These are phyloP conservation scores for Pyrus betulifolia DNA, from an alignment of 306 rosid genomes.

Conservation along the genomic window DNA sequence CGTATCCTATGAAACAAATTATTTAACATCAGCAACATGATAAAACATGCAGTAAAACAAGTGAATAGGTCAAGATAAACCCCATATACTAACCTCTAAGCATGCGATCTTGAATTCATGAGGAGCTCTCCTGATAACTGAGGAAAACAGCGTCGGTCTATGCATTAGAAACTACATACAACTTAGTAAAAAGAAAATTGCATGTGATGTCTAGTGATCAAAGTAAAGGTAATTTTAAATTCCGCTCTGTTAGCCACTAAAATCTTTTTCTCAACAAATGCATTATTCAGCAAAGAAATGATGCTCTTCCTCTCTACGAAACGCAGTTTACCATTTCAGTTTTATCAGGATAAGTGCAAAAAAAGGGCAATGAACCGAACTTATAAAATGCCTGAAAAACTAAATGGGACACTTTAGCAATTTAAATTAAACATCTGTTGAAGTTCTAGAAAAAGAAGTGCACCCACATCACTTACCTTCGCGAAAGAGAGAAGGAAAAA, in stretches of 20 bases:
- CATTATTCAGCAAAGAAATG: background rate
- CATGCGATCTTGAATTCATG: conserved; percentile 96
- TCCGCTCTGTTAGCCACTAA: background rate
- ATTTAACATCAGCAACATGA: background rate
- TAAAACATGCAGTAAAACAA: background rate
- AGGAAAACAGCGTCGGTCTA: conserved; percentile 19
- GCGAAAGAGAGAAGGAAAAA: conserved; percentile 88
- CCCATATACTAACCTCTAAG: conserved; percentile 49
- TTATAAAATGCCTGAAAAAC: background rate
- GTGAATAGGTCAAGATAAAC: background rate
- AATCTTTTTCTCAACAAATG: background rate
- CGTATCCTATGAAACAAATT: background rate
- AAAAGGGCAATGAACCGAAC: background rate
- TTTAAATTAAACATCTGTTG: background rate
- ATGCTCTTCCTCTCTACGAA: background rate
- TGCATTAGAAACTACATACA: conserved; percentile 2
- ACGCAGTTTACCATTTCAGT: background rate
- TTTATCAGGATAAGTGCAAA: background rate
- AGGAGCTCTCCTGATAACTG: conserved; percentile 95
- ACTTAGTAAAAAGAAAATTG: background rate
- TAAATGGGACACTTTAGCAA: background rate
- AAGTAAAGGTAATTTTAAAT: background rate
- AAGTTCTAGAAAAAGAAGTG: background rate
- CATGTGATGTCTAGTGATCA: background rate
- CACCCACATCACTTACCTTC: conserved; percentile 53